Evolutionary conservation across 2,329 filamentous ascomycete species (phyloP), one percentile per base, ranked within the genome.

Genomic region (Aspergillus ibericus): DNA sequence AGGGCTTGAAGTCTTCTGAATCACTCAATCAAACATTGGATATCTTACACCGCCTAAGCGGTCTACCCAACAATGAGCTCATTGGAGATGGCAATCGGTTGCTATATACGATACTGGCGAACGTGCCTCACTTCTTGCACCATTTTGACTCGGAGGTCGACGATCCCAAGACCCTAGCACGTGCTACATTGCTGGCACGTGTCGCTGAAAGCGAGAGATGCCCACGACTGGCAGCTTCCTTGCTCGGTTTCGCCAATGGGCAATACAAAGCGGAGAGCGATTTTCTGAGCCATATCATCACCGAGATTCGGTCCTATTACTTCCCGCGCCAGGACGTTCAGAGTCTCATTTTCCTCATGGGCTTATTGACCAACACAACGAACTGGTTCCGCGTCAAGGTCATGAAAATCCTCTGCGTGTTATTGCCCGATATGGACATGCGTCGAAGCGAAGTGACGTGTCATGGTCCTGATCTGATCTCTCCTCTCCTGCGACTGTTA

Each of bases 381-480:
- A 84, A 90, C 2, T 97, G 92, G 91, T 90, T 98, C 74, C 96
- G 96, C 72, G 81, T 93, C 44, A 93, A 95, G 78, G 92, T 91
- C 0, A 96, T 99, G 90, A 88, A 91, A 60, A 87, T 98, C 12
- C 84, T 99, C 0, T 90, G 90, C 68, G 84, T 90, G 18, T 80
- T 96, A 59, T 90, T 99, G 48, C 91, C 92, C 0, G 89, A 93
- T 54, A 90, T 97, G 32, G 93, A 99, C 70, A 96, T 98, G 90
- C 88, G 89, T 56, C 93, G 93, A 67, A 87, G 90, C 0, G 93
- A 96, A 64, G 91, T 99, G 63, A 90, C 92, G 4, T 88, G 87
- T 7, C 92, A 98, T 73, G 93, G 95, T 0, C 93, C 93, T 1
- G 96, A 99, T 75, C 83, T 99, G 49, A 96, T 99, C 56, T 97